Evolutionary conservation across 2,329 filamentous ascomycete genomes (phyloP).

Genomic region (Cadophora malorum): DNA sequence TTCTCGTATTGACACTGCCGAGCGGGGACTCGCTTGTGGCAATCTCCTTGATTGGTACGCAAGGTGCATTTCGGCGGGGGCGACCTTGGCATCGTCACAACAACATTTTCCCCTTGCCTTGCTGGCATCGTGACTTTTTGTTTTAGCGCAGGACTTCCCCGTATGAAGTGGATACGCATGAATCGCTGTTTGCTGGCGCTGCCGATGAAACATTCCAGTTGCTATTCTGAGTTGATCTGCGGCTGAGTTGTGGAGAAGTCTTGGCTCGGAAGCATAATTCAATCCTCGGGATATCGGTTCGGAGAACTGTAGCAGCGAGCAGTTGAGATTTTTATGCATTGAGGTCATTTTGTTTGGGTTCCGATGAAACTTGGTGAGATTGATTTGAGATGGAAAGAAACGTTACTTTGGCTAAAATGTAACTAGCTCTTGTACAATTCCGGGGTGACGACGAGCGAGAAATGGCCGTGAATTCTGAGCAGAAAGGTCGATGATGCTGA

Average conservation of each 20-base stretch:
- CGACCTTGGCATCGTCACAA: constrained; percentile 17
- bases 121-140: constrained; percentile 6
- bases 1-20: constrained; percentile 19
- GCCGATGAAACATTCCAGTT: constrained; percentile 10
- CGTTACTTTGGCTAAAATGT: not conserved
- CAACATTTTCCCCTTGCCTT: not conserved
- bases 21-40: not conserved
- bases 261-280: not conserved
- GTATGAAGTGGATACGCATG: constrained; percentile 10
- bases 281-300: not conserved
- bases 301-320: not conserved
- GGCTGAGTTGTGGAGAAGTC: not conserved
- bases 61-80: not conserved
- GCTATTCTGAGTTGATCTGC: constrained; percentile 8
- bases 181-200: not conserved
- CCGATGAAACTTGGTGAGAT: not conserved
- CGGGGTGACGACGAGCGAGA: no score
- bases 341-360: not conserved
- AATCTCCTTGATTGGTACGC: constrained; percentile 4
- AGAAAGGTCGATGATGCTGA: no score
- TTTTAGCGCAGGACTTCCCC: not conserved
- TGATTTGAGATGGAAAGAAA: not conserved
- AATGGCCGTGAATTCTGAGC: no score
- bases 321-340: not conserved
- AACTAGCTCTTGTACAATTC: no score